A percentile compares a stretch with the other conserved stretches of the same genome.
These are phyloP conservation scores for Apophysomyces ossiformis DNA, from an alignment of 371 early-diverging fungal genomes.

Conservation along the genomic window DNA sequence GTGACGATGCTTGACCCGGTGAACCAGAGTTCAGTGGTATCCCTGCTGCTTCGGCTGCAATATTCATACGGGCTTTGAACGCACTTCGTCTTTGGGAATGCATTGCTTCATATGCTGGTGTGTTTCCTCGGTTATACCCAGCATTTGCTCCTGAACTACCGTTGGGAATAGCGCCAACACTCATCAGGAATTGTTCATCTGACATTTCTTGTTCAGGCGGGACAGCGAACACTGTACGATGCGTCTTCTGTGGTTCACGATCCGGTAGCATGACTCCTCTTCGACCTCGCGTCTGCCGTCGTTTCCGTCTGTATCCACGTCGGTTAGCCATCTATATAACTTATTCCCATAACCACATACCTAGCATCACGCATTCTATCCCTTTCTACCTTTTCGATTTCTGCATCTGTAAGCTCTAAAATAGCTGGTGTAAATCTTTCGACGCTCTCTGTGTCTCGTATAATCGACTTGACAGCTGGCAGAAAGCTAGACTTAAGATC, in stretches of 20 bases:
- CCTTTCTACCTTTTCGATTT: slow-evolving; percentile 79
- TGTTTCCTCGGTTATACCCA: slow-evolving; percentile 15
- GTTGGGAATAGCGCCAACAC: slow-evolving; percentile 21
- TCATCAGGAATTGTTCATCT: slow-evolving; percentile 43
- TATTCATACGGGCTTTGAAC: slow-evolving; percentile 47
- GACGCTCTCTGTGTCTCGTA: slow-evolving; percentile 55
- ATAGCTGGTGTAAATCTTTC: slow-evolving; percentile 71
- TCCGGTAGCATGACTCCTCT: slow-evolving; percentile 73
- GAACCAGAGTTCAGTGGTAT: slow-evolving; percentile 17
- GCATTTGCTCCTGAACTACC: neutral
- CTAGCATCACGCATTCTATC: slow-evolving; percentile 76
- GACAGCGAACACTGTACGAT: slow-evolving; percentile 43
- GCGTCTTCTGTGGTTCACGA: slow-evolving; percentile 60
- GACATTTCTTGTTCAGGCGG: slow-evolving; percentile 48
- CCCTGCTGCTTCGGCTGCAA: slow-evolving; percentile 56
- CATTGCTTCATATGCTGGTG: slow-evolving; percentile 29
- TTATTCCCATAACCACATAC: slow-evolving; percentile 16
- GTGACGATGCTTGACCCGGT: slow-evolving; percentile 8
- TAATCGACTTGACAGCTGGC: slow-evolving; percentile 58
- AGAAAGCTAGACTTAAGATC: slow-evolving; percentile 74
- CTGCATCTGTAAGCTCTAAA: slow-evolving; percentile 70
- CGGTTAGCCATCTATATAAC: neutral
- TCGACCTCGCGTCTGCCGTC: slow-evolving; percentile 81
- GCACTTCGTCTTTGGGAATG: slow-evolving; percentile 49
- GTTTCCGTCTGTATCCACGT: slow-evolving; percentile 64